These are phyloP conservation scores for Physaria fendleri DNA, from an alignment of 345 rosid species.

Conservation along the genomic window DNA sequence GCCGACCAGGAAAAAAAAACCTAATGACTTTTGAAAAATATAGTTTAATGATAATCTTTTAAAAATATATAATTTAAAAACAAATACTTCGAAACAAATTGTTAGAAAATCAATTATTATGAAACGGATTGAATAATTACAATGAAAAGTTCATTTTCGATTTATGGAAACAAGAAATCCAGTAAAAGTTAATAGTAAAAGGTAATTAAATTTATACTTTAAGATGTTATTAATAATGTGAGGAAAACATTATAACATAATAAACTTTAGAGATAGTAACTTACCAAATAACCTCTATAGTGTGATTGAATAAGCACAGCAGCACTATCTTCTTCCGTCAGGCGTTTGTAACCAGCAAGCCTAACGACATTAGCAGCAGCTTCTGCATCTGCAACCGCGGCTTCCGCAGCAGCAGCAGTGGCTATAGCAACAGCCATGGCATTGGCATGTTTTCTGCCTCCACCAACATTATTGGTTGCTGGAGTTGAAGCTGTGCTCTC, in stretches of 20 bases:
- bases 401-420: constrained; percentile 92
- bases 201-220: not conserved
- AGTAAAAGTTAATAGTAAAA: not conserved
- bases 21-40: no score
- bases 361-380: constrained; percentile 92
- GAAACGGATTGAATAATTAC: not conserved
- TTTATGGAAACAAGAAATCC: not conserved
- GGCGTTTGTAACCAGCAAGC: constrained; percentile 79
- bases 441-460: constrained; percentile 71
- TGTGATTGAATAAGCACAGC: constrained; percentile 77
- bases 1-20: no score
- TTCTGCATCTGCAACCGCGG: constrained; percentile 90
- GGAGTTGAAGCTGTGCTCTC: constrained; percentile 50
- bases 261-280: not conserved
- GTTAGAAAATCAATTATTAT: no score
- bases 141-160: not conserved
- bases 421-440: constrained; percentile 86
- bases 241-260: not conserved
- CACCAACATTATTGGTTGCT: constrained; percentile 26
- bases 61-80: no score
- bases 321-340: constrained; percentile 70
- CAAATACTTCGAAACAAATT: no score
- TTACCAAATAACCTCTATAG: constrained; percentile 90
- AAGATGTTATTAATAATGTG: not conserved
- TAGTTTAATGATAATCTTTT: no score